Evolutionary conservation across 2,329 filamentous ascomycete species (phyloP), one percentile per base, ranked within the genome.

Genomic region (Ophiostoma quercus): DNA sequence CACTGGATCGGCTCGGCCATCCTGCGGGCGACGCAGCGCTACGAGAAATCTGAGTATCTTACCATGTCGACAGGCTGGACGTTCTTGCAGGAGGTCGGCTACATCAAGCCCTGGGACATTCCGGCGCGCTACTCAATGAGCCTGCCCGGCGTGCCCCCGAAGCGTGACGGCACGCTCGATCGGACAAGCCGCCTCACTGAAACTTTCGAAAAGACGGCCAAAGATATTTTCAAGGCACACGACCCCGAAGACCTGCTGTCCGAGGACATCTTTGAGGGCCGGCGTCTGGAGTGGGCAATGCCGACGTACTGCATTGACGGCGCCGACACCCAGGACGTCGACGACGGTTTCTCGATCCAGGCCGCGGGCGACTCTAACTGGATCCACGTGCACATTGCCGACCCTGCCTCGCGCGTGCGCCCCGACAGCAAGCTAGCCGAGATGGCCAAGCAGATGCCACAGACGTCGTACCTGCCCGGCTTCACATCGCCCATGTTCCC

Each of bases 321-420:
- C 37, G 82, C 83, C 25, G 79, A 79, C 47, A 90, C 92, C 0
- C 81, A 84, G 37, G 88, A 94, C 74, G 90, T 95, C 71, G 92
- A 96, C 74, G 92, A 96, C 76, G 92, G 89, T 1, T 79, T 96
- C 9, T 94, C 91, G 0, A 76, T 95, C 8, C 88, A 92, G 75
- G 77, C 79, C 65, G 84, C 88, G 0, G 39, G 29, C 25, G 78
- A 81, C 3, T 80, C 78, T 22, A 76, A 82, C 67, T 95, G 92
- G 92, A 81, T 94, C 39, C 91, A 93, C 75, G 79, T 92, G 41
- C 92, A 95, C 77, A 85, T 91, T 60, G 92, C 92, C 16, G 92
- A 95, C 75, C 91, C 91, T 9, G 89, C 90, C 2, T 91, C 92
- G 5, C 85, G 86, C 71, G 87, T 95, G 72, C 75, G 80, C 25